These are phyloP conservation scores for Guadua angustifolia DNA, from an alignment of 176 grass and related monocot species.

Conservation along the genomic window DNA sequence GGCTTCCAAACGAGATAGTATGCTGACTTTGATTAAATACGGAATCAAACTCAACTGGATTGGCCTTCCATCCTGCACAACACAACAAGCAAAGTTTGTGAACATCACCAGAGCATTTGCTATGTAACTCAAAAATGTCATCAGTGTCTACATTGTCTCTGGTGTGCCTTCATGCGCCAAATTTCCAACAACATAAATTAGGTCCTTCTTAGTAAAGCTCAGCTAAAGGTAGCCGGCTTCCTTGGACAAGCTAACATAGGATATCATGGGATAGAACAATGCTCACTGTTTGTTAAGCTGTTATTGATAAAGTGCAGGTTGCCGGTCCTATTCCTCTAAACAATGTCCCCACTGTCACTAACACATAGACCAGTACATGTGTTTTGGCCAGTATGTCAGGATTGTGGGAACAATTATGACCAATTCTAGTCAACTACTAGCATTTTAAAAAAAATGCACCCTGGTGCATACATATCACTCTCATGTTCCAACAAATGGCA, in stretches of 20 bases:
- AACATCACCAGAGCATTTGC: no score
- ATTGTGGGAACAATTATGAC: not conserved
- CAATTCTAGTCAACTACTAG: slow-evolving; percentile 8
- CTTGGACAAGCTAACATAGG: slow-evolving; percentile 17
- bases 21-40: slow-evolving; percentile 87
- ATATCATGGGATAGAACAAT: slow-evolving; percentile 23
- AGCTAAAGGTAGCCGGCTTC: not conserved
- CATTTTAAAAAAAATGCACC: not conserved
- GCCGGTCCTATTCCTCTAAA: not conserved
- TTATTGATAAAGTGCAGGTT: slow-evolving; percentile 7
- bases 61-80: slow-evolving; percentile 88
- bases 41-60: slow-evolving; percentile 97
- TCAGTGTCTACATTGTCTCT: not conserved
- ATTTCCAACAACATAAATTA: slow-evolving; percentile 18
- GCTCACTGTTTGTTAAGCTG: not conserved
- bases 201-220: not conserved
- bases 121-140: not conserved
- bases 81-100: slow-evolving; percentile 19
- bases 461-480: slow-evolving; percentile 6
- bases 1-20: slow-evolving; percentile 82
- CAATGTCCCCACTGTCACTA: not conserved
- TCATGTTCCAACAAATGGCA: not conserved
- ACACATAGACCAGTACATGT: slow-evolving; percentile 11
- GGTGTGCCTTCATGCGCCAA: not conserved
- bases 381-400: not conserved